Conservation (phyloP, 2,329 filamentous ascomycete species). For the Claviceps cyperi region DNA sequence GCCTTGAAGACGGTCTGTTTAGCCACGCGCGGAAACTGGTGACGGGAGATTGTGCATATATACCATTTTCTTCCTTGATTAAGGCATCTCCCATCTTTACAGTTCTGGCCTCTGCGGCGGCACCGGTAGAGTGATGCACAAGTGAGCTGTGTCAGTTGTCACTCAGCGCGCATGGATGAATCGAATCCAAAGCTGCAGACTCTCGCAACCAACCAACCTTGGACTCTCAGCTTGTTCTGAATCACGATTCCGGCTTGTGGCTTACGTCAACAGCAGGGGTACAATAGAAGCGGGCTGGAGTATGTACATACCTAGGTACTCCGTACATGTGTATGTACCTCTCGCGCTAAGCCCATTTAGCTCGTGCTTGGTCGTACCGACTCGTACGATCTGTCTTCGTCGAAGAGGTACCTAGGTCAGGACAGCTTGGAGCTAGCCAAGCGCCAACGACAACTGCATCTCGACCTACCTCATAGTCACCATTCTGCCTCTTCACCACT, state of each 20-base stretch:
- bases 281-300: no score
- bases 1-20: slow-evolving; percentile 18
- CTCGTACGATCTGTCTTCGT: slow-evolving; percentile 11
- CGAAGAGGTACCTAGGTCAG: slow-evolving; percentile 8
- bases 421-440: slow-evolving; percentile 5
- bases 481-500: not conserved
- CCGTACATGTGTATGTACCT: no score
- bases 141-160: not conserved
- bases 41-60: not conserved
- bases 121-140: not conserved
- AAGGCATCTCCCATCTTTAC: slow-evolving; percentile 1
- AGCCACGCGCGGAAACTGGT: not conserved
- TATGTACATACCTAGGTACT: no score
- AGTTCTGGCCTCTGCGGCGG: not conserved
- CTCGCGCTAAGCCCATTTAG: slow-evolving; percentile 18
- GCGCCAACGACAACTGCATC: not conserved
- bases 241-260: slow-evolving; percentile 9
- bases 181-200: not conserved
- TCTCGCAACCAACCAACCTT: not conserved
- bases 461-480: not conserved
- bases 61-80: slow-evolving; percentile 22
- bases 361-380: slow-evolving; percentile 14
- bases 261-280: slow-evolving; percentile 15
- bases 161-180: not conserved
- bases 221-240: no score